These are phyloP conservation scores for Metschnikowia bowlesiae DNA, from an alignment of 805 yeast species.

Conservation along the genomic window DNA sequence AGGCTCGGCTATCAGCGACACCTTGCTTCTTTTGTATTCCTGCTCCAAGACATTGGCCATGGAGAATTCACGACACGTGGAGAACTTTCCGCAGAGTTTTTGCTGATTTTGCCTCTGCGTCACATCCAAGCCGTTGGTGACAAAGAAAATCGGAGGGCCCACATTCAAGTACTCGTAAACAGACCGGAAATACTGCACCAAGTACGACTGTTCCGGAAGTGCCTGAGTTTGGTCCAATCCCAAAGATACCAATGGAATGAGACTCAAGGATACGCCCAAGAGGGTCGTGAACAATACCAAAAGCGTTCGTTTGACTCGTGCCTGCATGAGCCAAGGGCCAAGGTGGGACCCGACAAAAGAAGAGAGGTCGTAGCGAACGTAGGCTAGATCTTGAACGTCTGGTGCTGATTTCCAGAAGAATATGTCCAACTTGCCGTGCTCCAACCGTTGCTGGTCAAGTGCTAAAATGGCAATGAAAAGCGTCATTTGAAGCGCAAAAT, in stretches of 20 bases:
- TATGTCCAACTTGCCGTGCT: constrained; percentile 55
- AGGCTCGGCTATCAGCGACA: constrained; percentile 73
- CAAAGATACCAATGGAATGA: constrained; percentile 63
- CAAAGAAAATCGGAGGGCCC: constrained; percentile 91
- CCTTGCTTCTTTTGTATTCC: constrained; percentile 63
- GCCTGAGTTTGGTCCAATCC: constrained; percentile 92
- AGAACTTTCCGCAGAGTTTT: constrained; percentile 78
- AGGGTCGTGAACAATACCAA: constrained; percentile 53
- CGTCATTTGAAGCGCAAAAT: constrained; percentile 75
- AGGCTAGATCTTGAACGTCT: constrained; percentile 4
- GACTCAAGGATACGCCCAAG: constrained; percentile 63
- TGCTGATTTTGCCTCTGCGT: constrained; percentile 63
- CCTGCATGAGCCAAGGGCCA: constrained; percentile 56
- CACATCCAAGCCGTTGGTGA: constrained; percentile 63
- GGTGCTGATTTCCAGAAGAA: constrained; percentile 43
- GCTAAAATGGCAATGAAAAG: constrained; percentile 70
- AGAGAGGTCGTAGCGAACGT: constrained; percentile 23
- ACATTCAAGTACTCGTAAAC: constrained; percentile 68
- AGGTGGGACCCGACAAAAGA: constrained; percentile 43
- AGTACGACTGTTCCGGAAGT: constrained; percentile 75
- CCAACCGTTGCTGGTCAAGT: constrained; percentile 60
- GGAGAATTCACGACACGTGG: constrained; percentile 77
- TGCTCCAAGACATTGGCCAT: constrained; percentile 78
- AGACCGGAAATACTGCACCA: constrained; percentile 76
- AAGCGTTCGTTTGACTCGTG: constrained; percentile 44